Conservation (phyloP, 2,329 filamentous ascomycete genomes). For the Lasiodiplodia hormozganensis region DNA sequence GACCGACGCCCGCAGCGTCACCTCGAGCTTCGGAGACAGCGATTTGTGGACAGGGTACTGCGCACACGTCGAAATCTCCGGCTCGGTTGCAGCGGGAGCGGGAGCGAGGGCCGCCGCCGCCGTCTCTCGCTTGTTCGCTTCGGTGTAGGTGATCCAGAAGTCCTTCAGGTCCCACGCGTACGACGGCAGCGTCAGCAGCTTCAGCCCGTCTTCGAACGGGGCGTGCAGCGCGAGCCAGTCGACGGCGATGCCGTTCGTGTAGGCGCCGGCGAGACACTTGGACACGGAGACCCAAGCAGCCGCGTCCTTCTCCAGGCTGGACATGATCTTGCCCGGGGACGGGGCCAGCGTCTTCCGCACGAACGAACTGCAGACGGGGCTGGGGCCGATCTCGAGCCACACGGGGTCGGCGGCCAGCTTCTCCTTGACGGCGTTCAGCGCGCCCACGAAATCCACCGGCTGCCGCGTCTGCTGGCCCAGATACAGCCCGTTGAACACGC, state of each 20-base stretch:
- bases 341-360: slow-evolving; percentile 72
- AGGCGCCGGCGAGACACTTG: slow-evolving; percentile 64
- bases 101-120: slow-evolving; percentile 51
- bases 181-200: slow-evolving; percentile 67
- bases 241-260: slow-evolving; percentile 67
- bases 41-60: too few relatives aligned
- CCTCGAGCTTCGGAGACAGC: too few relatives aligned
- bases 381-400: slow-evolving; percentile 76
- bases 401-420: slow-evolving; percentile 66
- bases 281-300: slow-evolving; percentile 69
- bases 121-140: slow-evolving; percentile 72
- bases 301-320: slow-evolving; percentile 69
- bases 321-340: slow-evolving; percentile 59
- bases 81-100: slow-evolving; percentile 35
- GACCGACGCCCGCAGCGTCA: too few relatives aligned
- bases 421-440: slow-evolving; percentile 64
- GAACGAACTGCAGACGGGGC: slow-evolving; percentile 68
- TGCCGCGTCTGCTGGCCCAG: slow-evolving; percentile 70
- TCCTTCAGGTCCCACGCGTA: slow-evolving; percentile 75
- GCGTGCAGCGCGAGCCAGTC: slow-evolving; percentile 75
- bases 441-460: slow-evolving; percentile 72
- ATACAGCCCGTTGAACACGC: slow-evolving; percentile 67
- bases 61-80: slow-evolving; percentile 49
- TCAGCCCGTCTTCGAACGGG: slow-evolving; percentile 64
- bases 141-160: slow-evolving; percentile 75